A percentile compares a stretch with the other conserved stretches of the same genome.
phyloP scores from a whole-genome alignment of 192 early-diverging fungal species.

The Endogone sp. region DNA sequence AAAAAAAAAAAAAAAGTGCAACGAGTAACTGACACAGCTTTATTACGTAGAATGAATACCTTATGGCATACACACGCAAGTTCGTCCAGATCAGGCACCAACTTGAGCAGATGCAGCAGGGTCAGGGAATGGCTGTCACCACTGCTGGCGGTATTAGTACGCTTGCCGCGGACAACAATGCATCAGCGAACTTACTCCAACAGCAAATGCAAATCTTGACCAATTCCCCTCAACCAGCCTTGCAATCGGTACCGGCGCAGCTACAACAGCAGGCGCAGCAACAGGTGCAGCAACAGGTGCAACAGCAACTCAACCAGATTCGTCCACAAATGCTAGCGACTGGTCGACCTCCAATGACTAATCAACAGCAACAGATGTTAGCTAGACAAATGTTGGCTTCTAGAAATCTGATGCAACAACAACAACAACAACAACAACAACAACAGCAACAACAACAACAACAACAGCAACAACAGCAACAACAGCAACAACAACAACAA shows the following conservation, averaged over 20 bases:
- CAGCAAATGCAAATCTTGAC: not conserved
- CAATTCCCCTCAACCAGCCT: not conserved
- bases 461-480: slow-evolving; percentile 8
- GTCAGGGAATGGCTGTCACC: not conserved
- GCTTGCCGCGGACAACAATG: not conserved
- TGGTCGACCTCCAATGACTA: not conserved
- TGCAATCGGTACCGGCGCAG: not conserved
- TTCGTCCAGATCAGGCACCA: not conserved
- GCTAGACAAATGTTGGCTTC: not conserved
- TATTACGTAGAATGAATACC: too few species aligned
- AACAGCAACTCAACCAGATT: not conserved
- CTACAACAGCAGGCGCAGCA: not conserved
- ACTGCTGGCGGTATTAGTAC: not conserved
- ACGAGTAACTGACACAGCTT: too few species aligned
- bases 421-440: slow-evolving; percentile 23
- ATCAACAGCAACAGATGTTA: not conserved
- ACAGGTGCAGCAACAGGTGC: not conserved
- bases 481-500: slow-evolving; percentile 19
- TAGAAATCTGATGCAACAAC: slow-evolving; percentile 1
- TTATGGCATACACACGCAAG: too few species aligned
- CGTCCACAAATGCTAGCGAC: not conserved
- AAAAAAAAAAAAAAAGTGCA: too few species aligned
- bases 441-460: slow-evolving; percentile 15
- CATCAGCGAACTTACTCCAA: not conserved
- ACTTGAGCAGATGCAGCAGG: not conserved